A percentile compares a stretch with the other conserved stretches of the same genome.
Conservation (phyloP, 129 eudicot species). For the Flaveria trinervia region DNA sequence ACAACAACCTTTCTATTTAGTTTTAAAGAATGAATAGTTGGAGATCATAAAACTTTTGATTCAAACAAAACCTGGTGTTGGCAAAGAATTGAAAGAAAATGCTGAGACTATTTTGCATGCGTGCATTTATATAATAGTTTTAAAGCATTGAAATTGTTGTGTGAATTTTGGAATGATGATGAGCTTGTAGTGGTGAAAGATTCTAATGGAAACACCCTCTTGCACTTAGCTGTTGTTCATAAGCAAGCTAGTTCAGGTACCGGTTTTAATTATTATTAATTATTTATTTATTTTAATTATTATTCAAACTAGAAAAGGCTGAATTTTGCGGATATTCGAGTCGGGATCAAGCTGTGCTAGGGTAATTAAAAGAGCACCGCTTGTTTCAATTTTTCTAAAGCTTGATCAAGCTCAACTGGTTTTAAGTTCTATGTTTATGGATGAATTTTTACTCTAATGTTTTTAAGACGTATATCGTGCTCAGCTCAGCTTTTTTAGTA, state of each 20-base stretch:
- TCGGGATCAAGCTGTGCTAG: too few species aligned
- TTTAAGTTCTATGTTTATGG: background rate
- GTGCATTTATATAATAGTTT: slow-evolving; percentile 25
- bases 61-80: slow-evolving; percentile 14
- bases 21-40: slow-evolving; percentile 23
- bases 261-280: background rate
- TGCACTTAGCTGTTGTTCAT: slow-evolving; percentile 29
- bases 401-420: background rate
- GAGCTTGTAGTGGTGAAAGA: slow-evolving; percentile 16
- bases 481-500: too few species aligned
- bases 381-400: too few species aligned
- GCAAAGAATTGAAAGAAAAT: slow-evolving; percentile 14
- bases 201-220: slow-evolving; percentile 25
- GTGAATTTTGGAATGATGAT: slow-evolving; percentile 23
- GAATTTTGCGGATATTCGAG: too few species aligned
- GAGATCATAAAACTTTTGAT: slow-evolving; percentile 17
- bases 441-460: too few species aligned
- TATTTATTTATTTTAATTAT: too few species aligned
- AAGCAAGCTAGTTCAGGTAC: slow-evolving; percentile 30
- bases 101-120: slow-evolving; percentile 27
- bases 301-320: too few species aligned
- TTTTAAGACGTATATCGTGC: too few species aligned
- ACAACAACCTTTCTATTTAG: slow-evolving; percentile 17
- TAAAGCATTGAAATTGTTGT: slow-evolving; percentile 27
- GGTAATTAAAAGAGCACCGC: too few species aligned